phyloP scores from a whole-genome alignment of 768 basidiomycete genomes.

The Flagelloscypha sp. region DNA sequence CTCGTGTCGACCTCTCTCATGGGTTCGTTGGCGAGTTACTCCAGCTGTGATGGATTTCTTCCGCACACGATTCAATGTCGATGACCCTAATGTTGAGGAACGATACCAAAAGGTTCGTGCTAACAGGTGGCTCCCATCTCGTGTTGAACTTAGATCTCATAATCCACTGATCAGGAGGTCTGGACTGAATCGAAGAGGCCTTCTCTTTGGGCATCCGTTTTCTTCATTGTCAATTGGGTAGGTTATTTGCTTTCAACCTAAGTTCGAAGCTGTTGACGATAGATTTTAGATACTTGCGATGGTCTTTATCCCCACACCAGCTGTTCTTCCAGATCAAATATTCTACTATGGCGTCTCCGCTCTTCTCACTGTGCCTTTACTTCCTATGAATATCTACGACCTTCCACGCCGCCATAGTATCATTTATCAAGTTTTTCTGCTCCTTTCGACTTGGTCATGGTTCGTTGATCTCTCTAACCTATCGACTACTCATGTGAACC shows the following conservation, averaged over 20 bases:
- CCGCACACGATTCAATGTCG: slow-evolving; percentile 50
- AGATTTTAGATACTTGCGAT: slow-evolving; percentile 14
- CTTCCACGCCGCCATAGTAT: slow-evolving; percentile 36
- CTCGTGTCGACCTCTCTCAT: slow-evolving; percentile 25
- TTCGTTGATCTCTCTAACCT: slow-evolving; percentile 13
- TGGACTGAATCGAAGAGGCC: slow-evolving; percentile 7
- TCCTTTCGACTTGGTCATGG: slow-evolving; percentile 44
- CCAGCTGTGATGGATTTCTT: slow-evolving; percentile 51
- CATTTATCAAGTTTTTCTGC: slow-evolving; percentile 41
- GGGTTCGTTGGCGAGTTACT: slow-evolving; percentile 52
- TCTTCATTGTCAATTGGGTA: slow-evolving; percentile 20
- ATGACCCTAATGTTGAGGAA: too few relatives aligned
- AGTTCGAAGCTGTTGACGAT: too few relatives aligned
- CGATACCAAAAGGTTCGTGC: too few relatives aligned
- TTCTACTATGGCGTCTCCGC: slow-evolving; percentile 30
- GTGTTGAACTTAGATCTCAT: too few relatives aligned
- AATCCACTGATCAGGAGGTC: too few relatives aligned
- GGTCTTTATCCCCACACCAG: slow-evolving; percentile 14
- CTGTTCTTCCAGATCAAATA: slow-evolving; percentile 23
- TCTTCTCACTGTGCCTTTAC: slow-evolving; percentile 39
- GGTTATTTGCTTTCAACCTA: too few relatives aligned
- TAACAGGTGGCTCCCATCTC: too few relatives aligned
- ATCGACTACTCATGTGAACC: too few relatives aligned
- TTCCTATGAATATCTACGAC: slow-evolving; percentile 42
- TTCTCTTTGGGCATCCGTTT: slow-evolving; percentile 14